Conservation (phyloP, 768 basidiomycete species). For the Podaxis mareebaensis region DNA sequence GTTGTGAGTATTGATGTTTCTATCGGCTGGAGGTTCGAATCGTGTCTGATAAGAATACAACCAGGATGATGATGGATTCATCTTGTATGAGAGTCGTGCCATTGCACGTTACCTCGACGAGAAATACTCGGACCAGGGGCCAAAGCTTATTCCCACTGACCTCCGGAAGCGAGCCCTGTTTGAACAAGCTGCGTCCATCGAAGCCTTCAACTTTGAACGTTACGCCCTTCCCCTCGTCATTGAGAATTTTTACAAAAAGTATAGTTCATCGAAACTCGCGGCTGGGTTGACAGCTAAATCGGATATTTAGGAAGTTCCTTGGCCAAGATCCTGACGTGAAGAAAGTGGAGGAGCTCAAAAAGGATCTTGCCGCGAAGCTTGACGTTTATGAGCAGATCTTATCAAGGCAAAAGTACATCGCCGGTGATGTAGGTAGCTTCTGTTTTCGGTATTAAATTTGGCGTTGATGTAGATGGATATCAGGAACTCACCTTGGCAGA, state of each 20-base stretch:
- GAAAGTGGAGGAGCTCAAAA: slow-evolving; percentile 20
- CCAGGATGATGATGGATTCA: slow-evolving; percentile 54
- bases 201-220: slow-evolving; percentile 45
- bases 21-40: not conserved
- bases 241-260: slow-evolving; percentile 53
- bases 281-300: not conserved
- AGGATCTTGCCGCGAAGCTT: slow-evolving; percentile 35
- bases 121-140: slow-evolving; percentile 48
- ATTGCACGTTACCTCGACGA: slow-evolving; percentile 51
- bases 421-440: slow-evolving; percentile 35
- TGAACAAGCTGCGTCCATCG: slow-evolving; percentile 43
- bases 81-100: slow-evolving; percentile 56
- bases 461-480: not conserved
- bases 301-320: not conserved
- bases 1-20: slow-evolving; percentile 31
- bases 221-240: slow-evolving; percentile 30
- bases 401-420: slow-evolving; percentile 44
- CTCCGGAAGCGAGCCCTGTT: slow-evolving; percentile 33
- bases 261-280: not conserved
- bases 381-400: slow-evolving; percentile 50
- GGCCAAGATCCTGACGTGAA: slow-evolving; percentile 28
- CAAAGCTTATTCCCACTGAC: slow-evolving; percentile 42
- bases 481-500: slow-evolving; percentile 47
- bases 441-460: not conserved
- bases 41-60: not conserved